Evolutionary conservation across 108 stramenopile species (phyloP).

Genomic region (Nannochloropsis oceanica): DNA sequence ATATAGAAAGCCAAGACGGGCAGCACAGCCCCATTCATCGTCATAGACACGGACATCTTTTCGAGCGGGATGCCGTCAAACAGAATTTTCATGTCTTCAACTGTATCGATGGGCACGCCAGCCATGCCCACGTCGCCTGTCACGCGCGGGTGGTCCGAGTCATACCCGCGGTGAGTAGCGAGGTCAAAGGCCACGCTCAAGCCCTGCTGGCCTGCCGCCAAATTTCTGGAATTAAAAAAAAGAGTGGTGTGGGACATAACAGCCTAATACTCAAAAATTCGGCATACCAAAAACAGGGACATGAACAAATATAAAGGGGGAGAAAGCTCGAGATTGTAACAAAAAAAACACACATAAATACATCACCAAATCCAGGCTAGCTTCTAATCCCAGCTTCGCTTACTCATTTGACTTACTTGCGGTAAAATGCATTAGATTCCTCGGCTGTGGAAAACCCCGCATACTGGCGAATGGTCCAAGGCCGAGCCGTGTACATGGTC

Average conservation of each 20-base stretch:
- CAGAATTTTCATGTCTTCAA: slow-evolving; percentile 89
- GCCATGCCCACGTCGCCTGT: slow-evolving; percentile 97
- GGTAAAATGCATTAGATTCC: slow-evolving; percentile 67
- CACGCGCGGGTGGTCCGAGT: slow-evolving; percentile 84
- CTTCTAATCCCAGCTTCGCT: not conserved
- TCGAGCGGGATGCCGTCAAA: slow-evolving; percentile 91
- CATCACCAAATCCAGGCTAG: not conserved
- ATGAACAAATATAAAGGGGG: too few species aligned
- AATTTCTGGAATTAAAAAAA: slow-evolving; percentile 33
- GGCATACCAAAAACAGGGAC: too few species aligned
- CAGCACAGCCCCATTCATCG: slow-evolving; percentile 84
- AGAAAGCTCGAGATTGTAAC: too few species aligned
- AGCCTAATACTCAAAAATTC: not conserved
- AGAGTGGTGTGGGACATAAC: not conserved
- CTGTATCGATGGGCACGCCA: slow-evolving; percentile 83
- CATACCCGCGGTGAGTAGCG: slow-evolving; percentile 94
- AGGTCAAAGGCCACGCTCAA: slow-evolving; percentile 90
- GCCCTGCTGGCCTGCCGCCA: slow-evolving; percentile 83
- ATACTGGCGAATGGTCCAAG: slow-evolving; percentile 57
- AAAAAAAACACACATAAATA: too few species aligned
- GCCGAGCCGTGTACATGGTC: slow-evolving; percentile 78
- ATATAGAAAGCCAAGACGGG: slow-evolving; percentile 87
- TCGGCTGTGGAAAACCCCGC: slow-evolving; percentile 95
- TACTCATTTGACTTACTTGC: not conserved
- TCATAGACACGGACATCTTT: slow-evolving; percentile 93